Conservation (phyloP, 1,139 yeast species). For the Saccharomyces hybrid region DNA sequence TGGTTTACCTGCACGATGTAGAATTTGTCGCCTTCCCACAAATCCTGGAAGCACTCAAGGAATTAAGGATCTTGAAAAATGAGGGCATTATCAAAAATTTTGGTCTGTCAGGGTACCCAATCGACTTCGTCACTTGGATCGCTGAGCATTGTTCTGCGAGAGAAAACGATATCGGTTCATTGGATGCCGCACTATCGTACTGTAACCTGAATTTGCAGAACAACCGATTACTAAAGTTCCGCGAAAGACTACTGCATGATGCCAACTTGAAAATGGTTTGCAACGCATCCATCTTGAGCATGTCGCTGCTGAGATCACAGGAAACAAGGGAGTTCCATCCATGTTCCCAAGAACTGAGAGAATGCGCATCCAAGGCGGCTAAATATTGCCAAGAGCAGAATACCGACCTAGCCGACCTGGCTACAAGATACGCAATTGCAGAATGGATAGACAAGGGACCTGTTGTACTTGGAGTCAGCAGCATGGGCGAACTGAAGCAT, state of each 20-base stretch:
- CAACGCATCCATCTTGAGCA: conserved; percentile 80
- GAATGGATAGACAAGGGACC: conserved; percentile 49
- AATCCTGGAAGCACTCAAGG: conserved; percentile 55
- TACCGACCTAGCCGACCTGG: conserved; percentile 70
- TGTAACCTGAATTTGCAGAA: conserved; percentile 82
- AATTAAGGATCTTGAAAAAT: conserved; percentile 49
- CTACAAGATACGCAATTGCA: conserved; percentile 66
- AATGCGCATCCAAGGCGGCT: conserved; percentile 49
- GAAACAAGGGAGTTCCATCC: conserved; percentile 78
- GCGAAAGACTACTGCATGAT: conserved; percentile 42
- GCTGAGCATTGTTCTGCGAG: conserved; percentile 36
- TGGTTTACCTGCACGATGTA: conserved; percentile 81
- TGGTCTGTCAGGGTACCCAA: conserved; percentile 86
- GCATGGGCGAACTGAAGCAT: conserved; percentile 48
- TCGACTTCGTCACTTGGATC: conserved; percentile 51
- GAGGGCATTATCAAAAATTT: conserved; percentile 59
- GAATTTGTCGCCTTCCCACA: conserved; percentile 61
- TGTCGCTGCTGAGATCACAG: conserved; percentile 71
- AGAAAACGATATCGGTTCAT: conserved; percentile 37
- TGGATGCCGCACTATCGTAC: conserved; percentile 74
- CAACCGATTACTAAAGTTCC: conserved; percentile 43
- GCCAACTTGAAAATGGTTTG: conserved; percentile 52
- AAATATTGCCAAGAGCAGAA: conserved; percentile 34
- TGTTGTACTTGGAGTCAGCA: conserved; percentile 70
- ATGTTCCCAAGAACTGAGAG: conserved; percentile 50